Evolutionary conservation across 331 rosid species (phyloP), one percentile per base, ranked within the genome.

Genomic region (Prunus yedoensis): DNA sequence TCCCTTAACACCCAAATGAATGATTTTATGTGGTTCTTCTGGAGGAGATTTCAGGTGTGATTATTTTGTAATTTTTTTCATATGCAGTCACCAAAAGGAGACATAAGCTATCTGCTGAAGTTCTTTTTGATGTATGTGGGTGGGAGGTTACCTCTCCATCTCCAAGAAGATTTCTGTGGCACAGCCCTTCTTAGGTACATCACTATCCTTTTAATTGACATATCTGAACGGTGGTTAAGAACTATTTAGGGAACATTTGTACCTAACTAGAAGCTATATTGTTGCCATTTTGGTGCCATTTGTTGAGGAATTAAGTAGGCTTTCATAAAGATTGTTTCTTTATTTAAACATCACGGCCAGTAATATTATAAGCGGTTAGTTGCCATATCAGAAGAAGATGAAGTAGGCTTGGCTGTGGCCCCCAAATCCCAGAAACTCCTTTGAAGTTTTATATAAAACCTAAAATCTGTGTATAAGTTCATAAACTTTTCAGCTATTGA

Each of bases 101-200:
- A 94, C 75, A 88, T 94, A 51, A 94, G 95, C 79, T 91, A 94
- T 77, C 27, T 94, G 95, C 97, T 87, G 80, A 91, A 94, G 86
- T 94, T 94, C 87, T 91, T 91, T 85, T 81, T 94, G 87, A 86
- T 78, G 90, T 94, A 90, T 74, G 97, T 92, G 58, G 97, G 97
- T 76, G 96, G 97, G 77, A 91, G 97, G 82, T 47, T 82, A 72
- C 96, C 98, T 30, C 93, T 94, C 68, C 95, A 94, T 85, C 86
- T 94, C 78, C 97, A 90, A 85, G 97, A 94, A 82, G 95, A 91
- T 90, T 94, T 94, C 66, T 90, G 96, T 59, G 98, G 98, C 81
- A 94, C 98, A 17, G 95, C 95, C 2, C 85, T 94, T 65, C 90
- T 91, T 49, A 94, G 98, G 98, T 91, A 83, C 68, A 71, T 62